These are phyloP conservation scores for Friedmanniomyces endolithicus DNA, from an alignment of 495 filamentous ascomycete species.

Conservation along the genomic window DNA sequence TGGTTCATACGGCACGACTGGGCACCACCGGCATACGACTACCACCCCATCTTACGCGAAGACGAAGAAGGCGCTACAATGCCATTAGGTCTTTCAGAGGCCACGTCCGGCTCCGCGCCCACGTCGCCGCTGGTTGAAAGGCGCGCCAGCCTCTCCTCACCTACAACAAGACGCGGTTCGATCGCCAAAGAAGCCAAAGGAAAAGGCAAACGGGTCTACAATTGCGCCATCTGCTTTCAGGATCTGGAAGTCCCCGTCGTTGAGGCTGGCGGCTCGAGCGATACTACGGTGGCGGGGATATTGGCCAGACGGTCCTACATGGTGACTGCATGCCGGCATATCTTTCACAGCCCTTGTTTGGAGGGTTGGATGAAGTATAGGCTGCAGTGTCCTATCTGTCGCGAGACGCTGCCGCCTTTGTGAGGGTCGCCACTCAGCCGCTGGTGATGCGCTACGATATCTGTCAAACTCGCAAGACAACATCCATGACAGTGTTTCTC, in stretches of 20 bases:
- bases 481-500: no score
- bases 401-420: conserved; percentile 75
- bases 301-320: conserved; percentile 76
- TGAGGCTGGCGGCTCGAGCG: conserved; percentile 39
- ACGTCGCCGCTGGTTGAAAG: conserved; percentile 20
- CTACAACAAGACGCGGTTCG: neutral
- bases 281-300: conserved; percentile 44
- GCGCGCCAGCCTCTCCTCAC: conserved; percentile 5
- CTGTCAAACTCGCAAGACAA: no score
- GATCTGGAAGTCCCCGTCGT: conserved; percentile 78
- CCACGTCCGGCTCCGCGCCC: conserved; percentile 15
- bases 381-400: conserved; percentile 89
- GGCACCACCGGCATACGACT: conserved; percentile 80
- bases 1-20: conserved; percentile 60
- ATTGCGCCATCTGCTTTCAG: conserved; percentile 93
- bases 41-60: conserved; percentile 82
- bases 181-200: conserved; percentile 30
- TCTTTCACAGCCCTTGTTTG: conserved; percentile 85
- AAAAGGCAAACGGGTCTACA: conserved; percentile 52
- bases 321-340: conserved; percentile 94
- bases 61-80: conserved; percentile 59
- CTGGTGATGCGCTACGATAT: no score
- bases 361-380: conserved; percentile 94
- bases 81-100: conserved; percentile 51
- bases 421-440: conserved; percentile 28